Base-by-base conservation (phyloP, 1,284 basidiomycete genomes). In the Moesziomyces globuligerus region DNA sequence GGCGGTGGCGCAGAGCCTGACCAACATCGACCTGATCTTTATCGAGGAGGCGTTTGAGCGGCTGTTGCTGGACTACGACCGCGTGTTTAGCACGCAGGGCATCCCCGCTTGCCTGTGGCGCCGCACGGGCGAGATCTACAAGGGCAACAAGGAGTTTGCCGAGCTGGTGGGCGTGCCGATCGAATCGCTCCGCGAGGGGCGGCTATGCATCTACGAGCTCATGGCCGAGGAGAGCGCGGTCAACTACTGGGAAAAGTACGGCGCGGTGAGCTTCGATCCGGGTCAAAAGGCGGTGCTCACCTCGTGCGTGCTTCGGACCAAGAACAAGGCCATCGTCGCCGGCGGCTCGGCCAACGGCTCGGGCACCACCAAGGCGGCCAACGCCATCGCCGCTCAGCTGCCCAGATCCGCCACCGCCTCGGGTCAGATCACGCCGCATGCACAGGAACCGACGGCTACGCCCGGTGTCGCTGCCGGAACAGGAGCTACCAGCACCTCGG, bases 101-200 rank as follows among this genome's bases (percentile, higher is more conserved):
- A 93, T 98, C 9, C 96, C 96, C 0, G 93, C 93, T 0, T 98
- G 95, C 75, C 87, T 98, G 7, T 98, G 95, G 96, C 86, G 94
- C 26, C 86, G 95, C 44, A 98, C 95, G 1, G 96, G 96, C 24
- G 94, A 98, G 84, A 98, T 98, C 61, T 97, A 98, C 53, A 86
- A 98, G 94, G 84, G 95, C 89, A 98, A 98, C 81, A 89, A 92
- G 61, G 94, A 97, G 84, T 95, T 95, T 83, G 90, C 91, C 4
- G 91, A 93, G 75, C 85, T 95, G 3, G 90, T 94, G 7, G 91
- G 92, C 2, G 87, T 93, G 2, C 90, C 92, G 62, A 90, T 91
- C 26, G 88, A 88, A 67, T 89, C 89, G 87, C 86, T 92, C 80
- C 87, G 91, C 17, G 91, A 91, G 86, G 95, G 95, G 1, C 89